Evolutionary conservation across 306 rosid species (phyloP).

Genomic region (Cucurbita ficifolia): DNA sequence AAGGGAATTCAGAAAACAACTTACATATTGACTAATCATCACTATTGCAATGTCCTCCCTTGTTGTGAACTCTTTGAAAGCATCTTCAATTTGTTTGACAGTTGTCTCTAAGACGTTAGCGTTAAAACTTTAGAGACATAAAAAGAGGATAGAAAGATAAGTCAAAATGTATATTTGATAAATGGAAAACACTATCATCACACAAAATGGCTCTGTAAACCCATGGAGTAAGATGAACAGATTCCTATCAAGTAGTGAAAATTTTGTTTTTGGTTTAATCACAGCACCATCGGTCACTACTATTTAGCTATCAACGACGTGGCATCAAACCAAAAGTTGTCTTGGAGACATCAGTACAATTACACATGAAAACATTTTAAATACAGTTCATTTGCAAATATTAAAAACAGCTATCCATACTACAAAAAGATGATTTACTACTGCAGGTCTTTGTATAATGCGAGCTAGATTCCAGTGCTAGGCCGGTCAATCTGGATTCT

Average conservation of each 20-base stretch:
- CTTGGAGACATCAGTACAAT: not conserved
- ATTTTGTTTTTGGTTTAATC: conserved; percentile 46
- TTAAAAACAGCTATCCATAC: not conserved
- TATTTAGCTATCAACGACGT: conserved; percentile 37
- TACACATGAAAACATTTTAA: not conserved
- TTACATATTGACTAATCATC: conserved; percentile 89
- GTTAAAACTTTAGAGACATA: not conserved
- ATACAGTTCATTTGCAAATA: not conserved
- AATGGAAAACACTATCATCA: conserved; percentile 28
- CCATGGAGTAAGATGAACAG: conserved; percentile 24
- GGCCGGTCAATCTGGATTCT: not conserved
- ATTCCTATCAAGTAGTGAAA: conserved; percentile 56
- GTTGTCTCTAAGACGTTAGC: conserved; percentile 47
- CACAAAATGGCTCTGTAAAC: conserved; percentile 56
- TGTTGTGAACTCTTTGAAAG: conserved; percentile 79
- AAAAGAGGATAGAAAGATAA: not conserved
- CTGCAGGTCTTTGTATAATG: not conserved
- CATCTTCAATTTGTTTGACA: conserved; percentile 84
- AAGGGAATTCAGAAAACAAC: conserved; percentile 14
- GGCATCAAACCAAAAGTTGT: conserved; percentile 32
- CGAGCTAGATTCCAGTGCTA: not conserved
- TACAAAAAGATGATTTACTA: not conserved
- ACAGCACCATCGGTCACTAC: conserved; percentile 50
- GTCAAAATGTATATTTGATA: not conserved
- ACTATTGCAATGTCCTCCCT: conserved; percentile 77